These are phyloP conservation scores for Pyracantha coccinea DNA, from an alignment of 331 rosid species.

Conservation along the genomic window DNA sequence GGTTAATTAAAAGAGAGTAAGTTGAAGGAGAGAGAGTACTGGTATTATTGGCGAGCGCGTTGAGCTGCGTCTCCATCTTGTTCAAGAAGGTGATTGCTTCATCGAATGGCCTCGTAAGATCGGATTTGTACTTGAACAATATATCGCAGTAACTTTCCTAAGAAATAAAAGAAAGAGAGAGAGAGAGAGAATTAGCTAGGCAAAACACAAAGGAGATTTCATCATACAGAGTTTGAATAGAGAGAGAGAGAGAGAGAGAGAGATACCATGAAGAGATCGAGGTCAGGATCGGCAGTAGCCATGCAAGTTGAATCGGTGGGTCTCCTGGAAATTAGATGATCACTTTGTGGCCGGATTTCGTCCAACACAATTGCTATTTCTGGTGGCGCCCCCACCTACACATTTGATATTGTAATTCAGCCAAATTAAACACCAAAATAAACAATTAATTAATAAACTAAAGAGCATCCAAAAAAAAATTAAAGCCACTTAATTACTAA, in stretches of 20 bases:
- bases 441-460: too few species aligned
- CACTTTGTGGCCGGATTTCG: constrained; percentile 31
- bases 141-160: constrained; percentile 47
- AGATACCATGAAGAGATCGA: constrained; percentile 70
- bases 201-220: not conserved
- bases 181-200: not conserved
- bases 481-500: not conserved
- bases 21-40: constrained; percentile 11
- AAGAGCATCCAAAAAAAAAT: too few species aligned
- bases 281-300: constrained; percentile 58
- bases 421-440: not conserved
- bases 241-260: not conserved
- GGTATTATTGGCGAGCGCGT: constrained; percentile 27
- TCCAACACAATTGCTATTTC: constrained; percentile 36
- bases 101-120: constrained; percentile 44
- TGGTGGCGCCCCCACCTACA: constrained; percentile 72
- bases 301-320: constrained; percentile 16
- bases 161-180: not conserved
- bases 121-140: constrained; percentile 52
- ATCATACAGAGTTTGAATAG: too few species aligned
- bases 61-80: constrained; percentile 60
- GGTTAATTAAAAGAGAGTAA: not conserved
- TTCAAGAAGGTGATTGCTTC: constrained; percentile 61
- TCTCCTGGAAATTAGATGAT: constrained; percentile 11
- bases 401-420: not conserved